Percentiles rank a stretch among this genome's conserved stretches.
Conservation (phyloP, 2,329 filamentous ascomycete genomes). For the Fusarium duplospermum region DNA sequence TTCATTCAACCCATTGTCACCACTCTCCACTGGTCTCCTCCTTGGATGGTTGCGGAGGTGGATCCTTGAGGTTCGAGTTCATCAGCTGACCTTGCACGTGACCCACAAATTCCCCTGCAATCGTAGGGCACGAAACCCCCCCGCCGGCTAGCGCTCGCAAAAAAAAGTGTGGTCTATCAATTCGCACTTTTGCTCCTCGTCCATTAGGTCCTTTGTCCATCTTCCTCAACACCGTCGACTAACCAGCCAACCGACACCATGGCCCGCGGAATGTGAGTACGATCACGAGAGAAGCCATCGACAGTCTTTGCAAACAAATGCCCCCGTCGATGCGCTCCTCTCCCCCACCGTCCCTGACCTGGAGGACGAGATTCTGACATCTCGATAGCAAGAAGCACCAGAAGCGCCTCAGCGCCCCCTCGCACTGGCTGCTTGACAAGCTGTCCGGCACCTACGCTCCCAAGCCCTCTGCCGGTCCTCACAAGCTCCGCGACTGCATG, state of each 20-base stretch:
- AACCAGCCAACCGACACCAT: slow-evolving; percentile 63
- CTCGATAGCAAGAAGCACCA: slow-evolving; percentile 93
- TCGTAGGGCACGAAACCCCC: slow-evolving; percentile 52
- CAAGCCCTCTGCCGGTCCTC: slow-evolving; percentile 83
- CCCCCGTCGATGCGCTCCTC: slow-evolving; percentile 17
- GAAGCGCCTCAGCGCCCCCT: slow-evolving; percentile 99
- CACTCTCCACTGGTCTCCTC: neutral
- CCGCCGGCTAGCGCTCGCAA: slow-evolving; percentile 40
- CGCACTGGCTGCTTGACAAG: slow-evolving; percentile 99
- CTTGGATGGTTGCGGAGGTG: neutral
- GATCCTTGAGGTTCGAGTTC: neutral
- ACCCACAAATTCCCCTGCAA: neutral
- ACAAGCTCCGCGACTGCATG: slow-evolving; percentile 99
- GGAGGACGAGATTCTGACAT: slow-evolving; percentile 46
- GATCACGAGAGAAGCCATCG: slow-evolving; percentile 18
- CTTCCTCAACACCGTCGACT: slow-evolving; percentile 53
- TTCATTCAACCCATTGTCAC: neutral
- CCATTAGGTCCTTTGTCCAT: slow-evolving; percentile 42
- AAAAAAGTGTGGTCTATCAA: slow-evolving; percentile 46
- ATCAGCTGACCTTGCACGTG: slow-evolving; percentile 25
- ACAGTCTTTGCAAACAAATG: neutral
- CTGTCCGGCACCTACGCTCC: slow-evolving; percentile 90
- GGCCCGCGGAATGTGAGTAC: slow-evolving; percentile 72
- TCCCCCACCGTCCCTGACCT: slow-evolving; percentile 1
- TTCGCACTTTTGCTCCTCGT: slow-evolving; percentile 42